Percentiles rank a stretch among this genome's conserved stretches.
Conservation (phyloP, 352 stramenopile genomes). For the Thalassiosira mediterranea region DNA sequence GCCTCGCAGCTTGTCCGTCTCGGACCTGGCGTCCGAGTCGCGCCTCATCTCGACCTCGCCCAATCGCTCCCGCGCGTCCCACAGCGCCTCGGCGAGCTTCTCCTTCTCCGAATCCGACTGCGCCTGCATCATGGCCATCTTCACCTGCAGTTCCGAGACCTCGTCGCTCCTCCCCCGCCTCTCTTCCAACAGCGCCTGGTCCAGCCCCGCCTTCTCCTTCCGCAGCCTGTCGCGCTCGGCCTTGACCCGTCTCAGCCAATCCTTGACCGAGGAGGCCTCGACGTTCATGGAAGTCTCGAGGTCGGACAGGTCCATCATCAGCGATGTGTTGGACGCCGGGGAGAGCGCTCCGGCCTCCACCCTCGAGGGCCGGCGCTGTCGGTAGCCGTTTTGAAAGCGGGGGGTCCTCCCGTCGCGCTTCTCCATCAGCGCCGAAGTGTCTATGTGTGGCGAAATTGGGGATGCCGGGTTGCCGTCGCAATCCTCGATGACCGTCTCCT, state of each 20-base stretch:
- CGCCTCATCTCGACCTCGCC: neutral
- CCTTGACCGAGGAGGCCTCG: conserved; percentile 26
- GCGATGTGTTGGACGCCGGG: conserved; percentile 6
- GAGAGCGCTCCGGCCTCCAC: neutral
- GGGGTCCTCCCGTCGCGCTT: neutral
- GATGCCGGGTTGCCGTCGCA: neutral
- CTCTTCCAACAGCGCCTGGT: neutral
- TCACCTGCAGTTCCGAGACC: neutral
- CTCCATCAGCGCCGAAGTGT: conserved; percentile 5
- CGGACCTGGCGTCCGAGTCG: neutral
- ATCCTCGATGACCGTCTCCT: neutral
- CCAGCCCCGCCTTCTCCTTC: neutral
- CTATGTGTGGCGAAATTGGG: conserved; percentile 18
- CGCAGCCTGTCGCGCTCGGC: neutral
- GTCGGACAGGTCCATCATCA: conserved; percentile 31
- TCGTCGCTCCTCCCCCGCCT: neutral
- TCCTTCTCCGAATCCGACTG: neutral
- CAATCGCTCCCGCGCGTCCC: neutral
- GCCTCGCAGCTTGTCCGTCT: neutral
- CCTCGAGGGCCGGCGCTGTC: neutral
- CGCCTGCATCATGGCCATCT: neutral
- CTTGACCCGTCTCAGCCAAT: conserved; percentile 9
- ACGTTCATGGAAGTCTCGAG: conserved; percentile 29
- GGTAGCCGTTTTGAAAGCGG: neutral
- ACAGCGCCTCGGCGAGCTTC: neutral